Evolutionary conservation across 768 basidiomycete genomes (phyloP), one percentile per base, ranked within the genome.

Genomic region (Russula emetica): DNA sequence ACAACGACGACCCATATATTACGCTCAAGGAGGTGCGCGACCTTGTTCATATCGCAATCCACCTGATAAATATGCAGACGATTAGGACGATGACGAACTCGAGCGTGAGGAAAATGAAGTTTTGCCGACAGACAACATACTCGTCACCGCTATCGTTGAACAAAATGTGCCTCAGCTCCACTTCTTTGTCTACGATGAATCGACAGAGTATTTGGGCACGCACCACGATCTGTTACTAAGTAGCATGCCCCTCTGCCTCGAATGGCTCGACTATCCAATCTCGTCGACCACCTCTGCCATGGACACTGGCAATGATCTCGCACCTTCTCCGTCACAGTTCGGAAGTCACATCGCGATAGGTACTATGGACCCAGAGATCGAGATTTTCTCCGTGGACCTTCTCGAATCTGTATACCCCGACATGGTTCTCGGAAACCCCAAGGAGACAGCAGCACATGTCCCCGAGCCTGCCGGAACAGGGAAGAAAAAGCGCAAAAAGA

Each of bases 141-240:
- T 99, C 68, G 87, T 98, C 34, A 78, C 86, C 38, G 95, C 95
- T 38, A 95, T 94, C 84, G 98, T 96, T 0, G 92, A 95, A 72
- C 94, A 98, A 75, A 94, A 98, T 67, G 84, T 98, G 59, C 95
- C 95, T 2, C 94, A 97, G 67, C 83, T 98, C 59, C 96, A 98
- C 73, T 82, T 97, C 68, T 96, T 96, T 76, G 87, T 98, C 70
- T 98, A 97, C 76, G 94, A 98, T 74, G 94, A 96, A 71, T 80
- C 84, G 0, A 79, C 90, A 76, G 92, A 94, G 72, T 93, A 92
- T 73, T 83, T 98, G 49, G 98, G 94, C 72, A 90, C 89, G 44
- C 97, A 98, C 74, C 97, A 99, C 75, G 97, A 99, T 74, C 82
- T 98, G 73, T 92, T 99, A 87, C 83, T 99, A 34, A 94, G 96